Conservation (phyloP, 2,329 filamentous ascomycete species). For the Esteya vermicola region DNA sequence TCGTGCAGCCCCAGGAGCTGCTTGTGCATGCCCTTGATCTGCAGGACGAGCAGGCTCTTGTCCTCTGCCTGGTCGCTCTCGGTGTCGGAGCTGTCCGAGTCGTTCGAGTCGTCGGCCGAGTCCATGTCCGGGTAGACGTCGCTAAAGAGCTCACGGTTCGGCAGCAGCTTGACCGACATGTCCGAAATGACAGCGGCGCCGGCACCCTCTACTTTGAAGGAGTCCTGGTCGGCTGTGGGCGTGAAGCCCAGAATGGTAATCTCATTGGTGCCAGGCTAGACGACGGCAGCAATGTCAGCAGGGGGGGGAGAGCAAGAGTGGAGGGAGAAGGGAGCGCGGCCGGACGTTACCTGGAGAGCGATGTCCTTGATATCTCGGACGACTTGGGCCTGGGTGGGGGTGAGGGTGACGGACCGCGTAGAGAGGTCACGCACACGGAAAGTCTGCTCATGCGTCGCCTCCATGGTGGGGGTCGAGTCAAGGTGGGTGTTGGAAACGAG, state of each 20-base stretch:
- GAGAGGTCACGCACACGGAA: slow-evolving; percentile 41
- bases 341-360: slow-evolving; percentile 25
- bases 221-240: slow-evolving; percentile 36
- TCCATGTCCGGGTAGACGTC: slow-evolving; percentile 35
- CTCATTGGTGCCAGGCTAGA: slow-evolving; percentile 39
- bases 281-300: background rate
- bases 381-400: slow-evolving; percentile 45
- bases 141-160: slow-evolving; percentile 38
- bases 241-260: slow-evolving; percentile 40
- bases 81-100: slow-evolving; percentile 16
- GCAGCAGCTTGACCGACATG: slow-evolving; percentile 43
- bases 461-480: slow-evolving; percentile 16
- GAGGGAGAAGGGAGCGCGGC: background rate
- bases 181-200: slow-evolving; percentile 46
- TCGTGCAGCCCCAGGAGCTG: slow-evolving; percentile 18
- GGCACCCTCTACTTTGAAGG: slow-evolving; percentile 45
- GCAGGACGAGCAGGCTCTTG: slow-evolving; percentile 4
- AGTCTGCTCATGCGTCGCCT: slow-evolving; percentile 26
- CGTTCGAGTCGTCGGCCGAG: slow-evolving; percentile 15
- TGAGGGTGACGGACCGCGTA: slow-evolving; percentile 49
- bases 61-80: slow-evolving; percentile 13
- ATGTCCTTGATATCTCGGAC: slow-evolving; percentile 44
- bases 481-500: too few relatives aligned
- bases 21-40: slow-evolving; percentile 17
- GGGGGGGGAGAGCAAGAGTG: background rate